Percentiles rank a stretch among this genome's conserved stretches.
These are phyloP conservation scores for Amanita polypyramis DNA, from an alignment of 768 basidiomycete species.

Conservation along the genomic window DNA sequence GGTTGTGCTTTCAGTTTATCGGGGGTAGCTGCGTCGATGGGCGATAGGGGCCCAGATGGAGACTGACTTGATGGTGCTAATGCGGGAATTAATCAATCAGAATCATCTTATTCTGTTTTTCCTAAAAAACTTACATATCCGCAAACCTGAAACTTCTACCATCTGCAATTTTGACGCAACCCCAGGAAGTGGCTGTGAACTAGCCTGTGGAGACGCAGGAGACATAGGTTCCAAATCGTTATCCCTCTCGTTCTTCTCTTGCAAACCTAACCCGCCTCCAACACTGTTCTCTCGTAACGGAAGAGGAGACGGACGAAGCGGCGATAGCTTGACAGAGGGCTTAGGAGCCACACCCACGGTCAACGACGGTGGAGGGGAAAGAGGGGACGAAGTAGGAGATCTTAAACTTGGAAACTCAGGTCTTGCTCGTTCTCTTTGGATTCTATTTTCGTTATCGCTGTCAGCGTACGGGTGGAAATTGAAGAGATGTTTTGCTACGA, in stretches of 20 bases:
- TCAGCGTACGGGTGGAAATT: too few relatives aligned
- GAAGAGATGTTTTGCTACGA: too few relatives aligned
- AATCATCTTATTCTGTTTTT: neutral
- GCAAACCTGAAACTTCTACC: neutral
- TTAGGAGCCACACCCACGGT: constrained; percentile 7
- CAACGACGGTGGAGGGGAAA: constrained; percentile 9
- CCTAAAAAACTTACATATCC: neutral
- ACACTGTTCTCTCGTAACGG: constrained; percentile 30
- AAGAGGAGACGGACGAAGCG: constrained; percentile 29
- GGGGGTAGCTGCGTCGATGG: neutral
- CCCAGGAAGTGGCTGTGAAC: neutral
- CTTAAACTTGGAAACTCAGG: neutral
- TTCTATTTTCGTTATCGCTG: too few relatives aligned
- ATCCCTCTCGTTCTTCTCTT: neutral
- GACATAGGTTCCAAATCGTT: neutral
- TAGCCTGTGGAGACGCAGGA: neutral
- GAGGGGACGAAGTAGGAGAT: constrained; percentile 6
- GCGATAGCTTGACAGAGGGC: constrained; percentile 15
- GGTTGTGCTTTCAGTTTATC: constrained; percentile 9
- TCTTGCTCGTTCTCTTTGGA: too few relatives aligned
- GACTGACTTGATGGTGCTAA: constrained; percentile 7
- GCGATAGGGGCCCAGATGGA: constrained; percentile 7
- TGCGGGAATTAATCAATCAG: neutral
- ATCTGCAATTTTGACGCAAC: neutral
- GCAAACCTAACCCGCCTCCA: constrained; percentile 3